Percentiles rank a stretch among this genome's conserved stretches.
These are phyloP conservation scores for Dictyostelium brefeldianum DNA, from an alignment of 78 protist species.

Conservation along the genomic window DNA sequence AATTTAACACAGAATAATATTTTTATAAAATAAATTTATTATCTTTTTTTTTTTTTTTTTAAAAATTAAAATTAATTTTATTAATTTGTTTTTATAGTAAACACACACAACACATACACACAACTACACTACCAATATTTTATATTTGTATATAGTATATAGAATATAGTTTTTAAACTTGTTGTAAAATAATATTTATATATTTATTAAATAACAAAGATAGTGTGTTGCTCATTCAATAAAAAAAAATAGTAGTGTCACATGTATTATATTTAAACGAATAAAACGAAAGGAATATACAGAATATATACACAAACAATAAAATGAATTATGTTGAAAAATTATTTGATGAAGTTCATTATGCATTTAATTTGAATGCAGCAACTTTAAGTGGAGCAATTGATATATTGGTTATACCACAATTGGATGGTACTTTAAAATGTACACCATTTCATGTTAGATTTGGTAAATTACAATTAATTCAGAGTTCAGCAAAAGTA, in stretches of 20 bases:
- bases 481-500: slow-evolving; percentile 82
- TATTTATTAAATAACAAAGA: neutral
- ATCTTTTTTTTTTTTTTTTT: too few species aligned
- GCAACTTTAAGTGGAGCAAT: slow-evolving; percentile 94
- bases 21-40: too few species aligned
- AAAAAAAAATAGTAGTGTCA: neutral
- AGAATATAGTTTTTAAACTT: too few species aligned
- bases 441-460: slow-evolving; percentile 96
- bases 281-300: neutral
- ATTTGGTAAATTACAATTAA: slow-evolving; percentile 92
- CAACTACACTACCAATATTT: too few species aligned
- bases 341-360: slow-evolving; percentile 82
- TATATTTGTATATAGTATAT: too few species aligned
- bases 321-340: slow-evolving; percentile 86
- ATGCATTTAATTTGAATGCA: slow-evolving; percentile 86
- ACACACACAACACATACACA: too few species aligned
- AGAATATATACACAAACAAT: too few species aligned
- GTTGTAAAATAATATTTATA: too few species aligned
- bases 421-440: slow-evolving; percentile 87
- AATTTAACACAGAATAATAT: too few species aligned
- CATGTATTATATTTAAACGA: neutral
- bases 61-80: too few species aligned
- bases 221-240: neutral
- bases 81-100: too few species aligned
- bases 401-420: slow-evolving; percentile 91